These are phyloP conservation scores for Hirsutella rhossiliensis DNA, from an alignment of 2,329 filamentous ascomycete genomes.

Conservation along the genomic window DNA sequence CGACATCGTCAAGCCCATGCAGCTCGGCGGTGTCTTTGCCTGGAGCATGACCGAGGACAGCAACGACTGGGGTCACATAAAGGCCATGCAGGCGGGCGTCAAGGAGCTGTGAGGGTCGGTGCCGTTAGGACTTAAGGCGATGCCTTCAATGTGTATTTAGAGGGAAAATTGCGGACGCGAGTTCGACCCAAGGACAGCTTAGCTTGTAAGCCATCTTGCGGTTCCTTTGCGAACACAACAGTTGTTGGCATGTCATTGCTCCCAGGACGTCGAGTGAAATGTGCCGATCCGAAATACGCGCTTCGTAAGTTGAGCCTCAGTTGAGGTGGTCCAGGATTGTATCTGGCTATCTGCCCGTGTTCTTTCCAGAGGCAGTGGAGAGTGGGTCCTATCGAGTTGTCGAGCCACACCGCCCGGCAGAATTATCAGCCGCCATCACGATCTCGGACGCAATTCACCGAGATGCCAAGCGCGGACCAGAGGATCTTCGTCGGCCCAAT, in stretches of 20 bases:
- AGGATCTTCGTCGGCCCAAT: background rate
- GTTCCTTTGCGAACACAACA: background rate
- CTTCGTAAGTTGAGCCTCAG: no score
- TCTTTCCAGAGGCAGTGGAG: background rate
- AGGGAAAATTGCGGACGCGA: no score
- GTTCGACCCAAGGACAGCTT: no score
- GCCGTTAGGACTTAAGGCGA: background rate
- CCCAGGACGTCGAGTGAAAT: background rate
- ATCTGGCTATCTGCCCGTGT: no score
- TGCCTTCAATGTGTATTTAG: background rate
- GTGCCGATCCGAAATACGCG: no score
- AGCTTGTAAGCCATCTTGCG: no score
- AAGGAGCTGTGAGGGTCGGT: background rate
- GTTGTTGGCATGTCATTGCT: background rate
- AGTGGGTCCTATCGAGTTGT: no score
- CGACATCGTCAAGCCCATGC: constrained; percentile 26
- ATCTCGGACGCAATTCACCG: background rate
- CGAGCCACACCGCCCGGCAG: constrained; percentile 38
- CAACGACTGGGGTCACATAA: constrained; percentile 28
- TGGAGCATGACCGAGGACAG: constrained; percentile 42
- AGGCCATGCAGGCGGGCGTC: constrained; percentile 22
- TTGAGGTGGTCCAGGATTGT: no score
- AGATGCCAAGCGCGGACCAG: background rate
- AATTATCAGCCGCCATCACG: constrained; percentile 20
- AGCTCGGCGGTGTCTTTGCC: constrained; percentile 37